Evolutionary conservation across 164 flowering plant genomes (phyloP).

Genomic region (Chloranthus sessilifolius): DNA sequence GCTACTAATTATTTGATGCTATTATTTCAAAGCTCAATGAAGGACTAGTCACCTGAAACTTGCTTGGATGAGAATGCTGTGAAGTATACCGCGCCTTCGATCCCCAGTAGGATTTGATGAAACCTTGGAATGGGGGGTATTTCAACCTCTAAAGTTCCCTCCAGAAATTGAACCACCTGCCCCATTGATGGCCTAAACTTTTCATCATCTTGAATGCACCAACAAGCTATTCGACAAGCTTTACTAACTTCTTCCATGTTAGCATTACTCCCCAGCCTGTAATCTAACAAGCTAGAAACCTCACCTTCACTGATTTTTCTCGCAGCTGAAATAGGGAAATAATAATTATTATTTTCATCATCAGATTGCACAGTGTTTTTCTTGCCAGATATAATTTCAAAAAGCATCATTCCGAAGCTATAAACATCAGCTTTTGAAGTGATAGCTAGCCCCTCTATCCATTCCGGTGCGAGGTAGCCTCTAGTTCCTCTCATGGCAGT

Average conservation of each 20-base stretch:
- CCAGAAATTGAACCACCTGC: constrained; percentile 32
- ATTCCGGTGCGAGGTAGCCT: constrained; percentile 39
- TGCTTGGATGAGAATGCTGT: too few species aligned
- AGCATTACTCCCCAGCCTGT: constrained; percentile 21
- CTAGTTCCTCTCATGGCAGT: constrained; percentile 37
- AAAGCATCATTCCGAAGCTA: constrained; percentile 33
- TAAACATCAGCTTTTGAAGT: constrained; percentile 34
- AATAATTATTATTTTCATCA: constrained; percentile 7
- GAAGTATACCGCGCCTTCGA: too few species aligned
- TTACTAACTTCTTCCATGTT: constrained; percentile 21
- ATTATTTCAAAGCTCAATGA: too few species aligned
- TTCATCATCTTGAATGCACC: constrained; percentile 37
- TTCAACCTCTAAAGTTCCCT: constrained; percentile 24
- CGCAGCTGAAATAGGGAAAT: constrained; percentile 30
- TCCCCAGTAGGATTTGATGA: constrained; percentile 23
- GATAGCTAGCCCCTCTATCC: constrained; percentile 30
- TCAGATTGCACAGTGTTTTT: constrained; percentile 19
- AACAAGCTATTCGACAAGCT: constrained; percentile 25
- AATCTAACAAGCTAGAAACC: constrained; percentile 17
- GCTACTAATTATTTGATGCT: too few species aligned
- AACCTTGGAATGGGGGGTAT: constrained; percentile 27
- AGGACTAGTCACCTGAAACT: too few species aligned
- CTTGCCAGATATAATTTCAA: constrained; percentile 26
- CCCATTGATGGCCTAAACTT: constrained; percentile 29
- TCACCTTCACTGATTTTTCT: constrained; percentile 11